A percentile compares a stretch with the other conserved stretches of the same genome.
phyloP scores from a whole-genome alignment of 306 rosid species.

The Fagus sylvatica region DNA sequence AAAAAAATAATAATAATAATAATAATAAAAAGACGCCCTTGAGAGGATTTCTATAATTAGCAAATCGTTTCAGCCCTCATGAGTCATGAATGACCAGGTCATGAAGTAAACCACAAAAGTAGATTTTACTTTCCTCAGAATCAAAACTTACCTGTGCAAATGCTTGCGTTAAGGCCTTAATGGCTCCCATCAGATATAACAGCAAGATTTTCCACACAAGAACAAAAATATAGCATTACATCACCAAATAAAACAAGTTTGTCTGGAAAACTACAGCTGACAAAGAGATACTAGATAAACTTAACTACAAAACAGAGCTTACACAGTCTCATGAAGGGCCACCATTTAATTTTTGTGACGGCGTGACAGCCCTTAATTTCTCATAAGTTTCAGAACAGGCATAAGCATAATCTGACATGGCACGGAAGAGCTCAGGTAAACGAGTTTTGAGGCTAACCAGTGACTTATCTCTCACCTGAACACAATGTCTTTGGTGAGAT shows the following conservation, averaged over 20 bases:
- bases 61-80: neutral
- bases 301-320: conserved; percentile 11
- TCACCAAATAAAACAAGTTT: conserved; percentile 24
- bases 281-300: conserved; percentile 21
- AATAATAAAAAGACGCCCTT: neutral
- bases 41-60: neutral
- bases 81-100: neutral
- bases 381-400: conserved; percentile 61
- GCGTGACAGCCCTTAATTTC: conserved; percentile 47
- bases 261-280: conserved; percentile 18
- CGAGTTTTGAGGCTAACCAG: conserved; percentile 70
- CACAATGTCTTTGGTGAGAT: conserved; percentile 56
- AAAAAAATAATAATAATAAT: neutral
- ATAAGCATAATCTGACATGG: conserved; percentile 56
- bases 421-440: conserved; percentile 78
- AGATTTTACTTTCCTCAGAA: neutral
- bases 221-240: conserved; percentile 26
- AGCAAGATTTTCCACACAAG: conserved; percentile 45
- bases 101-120: neutral
- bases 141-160: neutral
- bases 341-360: conserved; percentile 28
- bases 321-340: conserved; percentile 31
- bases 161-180: neutral
- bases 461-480: conserved; percentile 81
- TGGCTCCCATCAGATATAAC: conserved; percentile 6